A percentile compares a stretch with the other conserved stretches of the same genome.
Evolutionary conservation across 768 basidiomycete genomes (phyloP).

Genomic region (Russula virescens): DNA sequence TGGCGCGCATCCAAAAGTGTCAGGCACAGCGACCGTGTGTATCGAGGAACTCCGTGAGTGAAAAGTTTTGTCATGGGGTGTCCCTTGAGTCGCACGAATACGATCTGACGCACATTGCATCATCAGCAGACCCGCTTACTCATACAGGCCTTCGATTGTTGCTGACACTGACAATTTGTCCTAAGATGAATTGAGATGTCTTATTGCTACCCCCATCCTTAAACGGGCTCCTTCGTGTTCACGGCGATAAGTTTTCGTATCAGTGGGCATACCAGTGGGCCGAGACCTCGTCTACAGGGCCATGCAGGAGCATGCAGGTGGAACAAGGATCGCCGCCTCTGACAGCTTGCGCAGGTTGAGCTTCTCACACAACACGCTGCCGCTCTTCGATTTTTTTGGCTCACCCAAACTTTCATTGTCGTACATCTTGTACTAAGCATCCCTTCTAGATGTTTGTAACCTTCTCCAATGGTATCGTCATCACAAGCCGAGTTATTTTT

Average conservation of each 20-base stretch:
- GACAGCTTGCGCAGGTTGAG: neutral
- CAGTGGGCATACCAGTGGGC: neutral
- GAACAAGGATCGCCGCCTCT: no score
- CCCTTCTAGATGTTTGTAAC: no score
- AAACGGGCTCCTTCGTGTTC: neutral
- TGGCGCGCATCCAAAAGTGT: neutral
- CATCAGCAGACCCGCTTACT: constrained; percentile 14
- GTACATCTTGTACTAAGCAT: no score
- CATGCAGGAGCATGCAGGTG: neutral
- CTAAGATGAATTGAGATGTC: neutral
- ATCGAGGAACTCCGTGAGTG: neutral
- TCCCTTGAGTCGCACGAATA: neutral
- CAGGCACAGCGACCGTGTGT: neutral
- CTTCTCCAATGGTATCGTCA: neutral
- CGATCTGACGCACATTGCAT: constrained; percentile 6
- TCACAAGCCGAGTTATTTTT: neutral
- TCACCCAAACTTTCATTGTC: neutral
- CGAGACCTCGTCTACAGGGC: neutral
- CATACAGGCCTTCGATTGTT: neutral
- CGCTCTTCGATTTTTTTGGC: neutral
- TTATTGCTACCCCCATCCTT: neutral
- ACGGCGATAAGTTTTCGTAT: neutral
- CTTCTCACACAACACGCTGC: constrained; percentile 3
- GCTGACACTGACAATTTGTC: neutral
- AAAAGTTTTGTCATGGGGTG: constrained; percentile 4